Evolutionary conservation across 2,329 filamentous ascomycete genomes (phyloP).

Genomic region (Xylaria sp.): DNA sequence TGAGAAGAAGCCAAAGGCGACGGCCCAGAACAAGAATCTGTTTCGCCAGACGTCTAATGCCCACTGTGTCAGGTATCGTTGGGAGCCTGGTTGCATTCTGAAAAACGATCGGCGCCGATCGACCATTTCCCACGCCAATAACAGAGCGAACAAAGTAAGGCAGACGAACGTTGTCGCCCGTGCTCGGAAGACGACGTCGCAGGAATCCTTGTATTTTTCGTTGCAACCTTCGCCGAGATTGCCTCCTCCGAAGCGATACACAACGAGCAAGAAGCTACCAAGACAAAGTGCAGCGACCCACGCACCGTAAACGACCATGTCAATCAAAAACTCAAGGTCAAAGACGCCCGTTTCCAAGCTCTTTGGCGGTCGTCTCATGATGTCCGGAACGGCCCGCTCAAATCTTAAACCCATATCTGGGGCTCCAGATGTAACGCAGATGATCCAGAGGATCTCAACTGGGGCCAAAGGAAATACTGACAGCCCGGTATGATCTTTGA

Average conservation of each 20-base stretch:
- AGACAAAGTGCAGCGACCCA: slow-evolving; percentile 75
- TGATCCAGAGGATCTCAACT: slow-evolving; percentile 84
- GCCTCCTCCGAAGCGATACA: slow-evolving; percentile 68
- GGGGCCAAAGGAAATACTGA: slow-evolving; percentile 79
- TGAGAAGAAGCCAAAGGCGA: slow-evolving; percentile 59
- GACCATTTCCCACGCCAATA: slow-evolving; percentile 83
- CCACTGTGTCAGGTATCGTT: slow-evolving; percentile 72
- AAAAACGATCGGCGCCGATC: slow-evolving; percentile 79
- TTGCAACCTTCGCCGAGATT: slow-evolving; percentile 71
- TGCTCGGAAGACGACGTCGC: slow-evolving; percentile 74
- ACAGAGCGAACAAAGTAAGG: slow-evolving; percentile 79
- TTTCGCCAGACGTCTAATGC: slow-evolving; percentile 75
- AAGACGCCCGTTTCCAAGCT: slow-evolving; percentile 70
- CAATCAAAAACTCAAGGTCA: slow-evolving; percentile 71
- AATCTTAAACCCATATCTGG: slow-evolving; percentile 83
- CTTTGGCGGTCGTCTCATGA: slow-evolving; percentile 75
- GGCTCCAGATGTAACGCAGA: slow-evolving; percentile 80
- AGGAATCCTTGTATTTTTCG: slow-evolving; percentile 61
- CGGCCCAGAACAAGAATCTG: slow-evolving; percentile 75
- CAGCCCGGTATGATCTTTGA: slow-evolving; percentile 71
- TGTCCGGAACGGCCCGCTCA: slow-evolving; percentile 74
- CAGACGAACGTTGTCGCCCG: slow-evolving; percentile 78
- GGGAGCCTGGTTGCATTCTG: slow-evolving; percentile 73
- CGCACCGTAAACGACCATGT: slow-evolving; percentile 74
- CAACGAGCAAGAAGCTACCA: slow-evolving; percentile 69